Base-by-base conservation (phyloP, 192 early-diverging fungal species). In the Borealophlyctis nickersoniae region DNA sequence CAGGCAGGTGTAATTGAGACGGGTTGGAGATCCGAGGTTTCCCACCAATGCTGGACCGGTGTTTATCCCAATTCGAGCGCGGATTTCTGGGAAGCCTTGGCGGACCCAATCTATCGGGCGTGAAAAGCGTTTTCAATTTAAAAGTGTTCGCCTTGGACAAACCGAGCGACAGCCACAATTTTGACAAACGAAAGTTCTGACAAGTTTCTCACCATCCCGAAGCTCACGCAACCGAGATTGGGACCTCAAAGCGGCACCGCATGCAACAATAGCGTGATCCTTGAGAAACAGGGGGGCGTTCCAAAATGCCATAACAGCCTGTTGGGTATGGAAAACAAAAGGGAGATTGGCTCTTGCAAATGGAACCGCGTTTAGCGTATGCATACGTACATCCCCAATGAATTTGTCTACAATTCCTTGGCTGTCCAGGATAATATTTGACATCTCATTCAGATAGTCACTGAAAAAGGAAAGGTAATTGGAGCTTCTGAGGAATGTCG, bases 1-100 rank as follows among this genome's bases (percentile, higher is more conserved):
- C 0, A 77, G 49, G 59, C 73, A 76, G 48, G 73, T 73, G 49
- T 71, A 61, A 22, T 76, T 76, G 56, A 77, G 77, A 19, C 75
- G 77, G 4, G 54, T 56, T 29, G 53, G 62, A 13, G 58, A 65
- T 56, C 76, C 76, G 23, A 77, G 58, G 27, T 77, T 71, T 3
- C 76, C 76, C 0, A 75, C 72, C 28, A 77, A 59, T 0, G 62
- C 72, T 24, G 76, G 73, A 11, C 76, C 76, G 54, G 68, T 65
- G 58, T 73, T 53, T 16, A 77, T 23, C 0, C 76, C 76, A 14
- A 77, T 77, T 13, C 76, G 52, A 13, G 62, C 64, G 5, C 58
- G 33, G 55, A 77, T 71, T 36, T 61, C 62, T 29, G 60, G 68
- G 35, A 65, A 70, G 16, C 68, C 68, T 56, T 65, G 54, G 22